Conservation (phyloP, 2,329 filamentous ascomycete genomes). For the Amauroascus niger region DNA sequence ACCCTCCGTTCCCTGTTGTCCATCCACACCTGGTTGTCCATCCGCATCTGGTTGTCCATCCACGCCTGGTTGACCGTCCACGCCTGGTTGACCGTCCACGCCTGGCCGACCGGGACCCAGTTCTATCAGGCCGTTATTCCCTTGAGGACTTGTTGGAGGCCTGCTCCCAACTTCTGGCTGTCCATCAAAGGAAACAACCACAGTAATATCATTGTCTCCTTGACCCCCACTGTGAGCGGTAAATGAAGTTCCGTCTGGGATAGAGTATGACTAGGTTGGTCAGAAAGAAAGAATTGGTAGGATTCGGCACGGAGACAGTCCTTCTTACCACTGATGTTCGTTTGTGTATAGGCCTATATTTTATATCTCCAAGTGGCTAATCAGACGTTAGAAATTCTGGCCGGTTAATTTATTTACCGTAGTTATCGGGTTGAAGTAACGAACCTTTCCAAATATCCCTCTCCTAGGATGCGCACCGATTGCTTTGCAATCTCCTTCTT, state of each 20-base stretch:
- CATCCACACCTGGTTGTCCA: background rate
- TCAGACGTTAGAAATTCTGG: background rate
- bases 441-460: background rate
- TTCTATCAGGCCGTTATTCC: background rate
- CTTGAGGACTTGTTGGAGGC: conserved; percentile 5
- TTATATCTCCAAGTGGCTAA: background rate
- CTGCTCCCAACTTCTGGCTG: conserved; percentile 4
- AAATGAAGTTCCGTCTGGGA: conserved; percentile 3
- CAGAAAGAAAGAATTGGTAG: background rate
- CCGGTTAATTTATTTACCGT: background rate
- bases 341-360: background rate
- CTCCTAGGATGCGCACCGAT: conserved; percentile 1
- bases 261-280: background rate
- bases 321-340: conserved; percentile 5
- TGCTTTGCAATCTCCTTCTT: conserved; percentile 5
- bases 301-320: background rate
- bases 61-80: background rate
- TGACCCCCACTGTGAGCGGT: background rate
- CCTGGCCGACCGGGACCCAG: background rate
- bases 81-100: background rate
- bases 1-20: background rate
- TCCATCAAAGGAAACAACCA: conserved; percentile 7
- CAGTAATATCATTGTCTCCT: conserved; percentile 2
- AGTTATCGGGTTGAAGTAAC: background rate
- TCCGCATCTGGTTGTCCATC: background rate